Conservation (phyloP, 1,139 yeast genomes). For the Hanseniaspora uvarum region DNA sequence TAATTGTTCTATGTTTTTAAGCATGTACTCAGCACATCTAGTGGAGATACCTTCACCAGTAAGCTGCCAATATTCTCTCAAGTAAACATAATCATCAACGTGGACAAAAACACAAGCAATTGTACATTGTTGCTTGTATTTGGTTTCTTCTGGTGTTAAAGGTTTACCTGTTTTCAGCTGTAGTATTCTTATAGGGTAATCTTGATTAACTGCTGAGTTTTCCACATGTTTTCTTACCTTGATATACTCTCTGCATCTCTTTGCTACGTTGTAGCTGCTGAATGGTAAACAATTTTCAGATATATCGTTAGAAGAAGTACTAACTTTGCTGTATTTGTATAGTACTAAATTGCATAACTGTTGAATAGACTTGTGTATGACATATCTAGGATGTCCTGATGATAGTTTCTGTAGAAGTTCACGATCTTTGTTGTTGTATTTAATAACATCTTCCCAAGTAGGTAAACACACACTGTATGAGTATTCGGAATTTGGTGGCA, state of each 20-base stretch:
- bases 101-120: slow-evolving; percentile 68
- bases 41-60: slow-evolving; percentile 92
- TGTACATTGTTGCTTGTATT: slow-evolving; percentile 51
- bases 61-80: slow-evolving; percentile 92
- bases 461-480: slow-evolving; percentile 92
- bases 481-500: slow-evolving; percentile 80
- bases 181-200: slow-evolving; percentile 51
- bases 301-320: slow-evolving; percentile 37
- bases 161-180: slow-evolving; percentile 73
- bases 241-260: slow-evolving; percentile 74
- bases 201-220: slow-evolving; percentile 22
- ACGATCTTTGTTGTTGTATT: slow-evolving; percentile 79
- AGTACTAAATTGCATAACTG: slow-evolving; percentile 42
- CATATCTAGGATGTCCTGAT: slow-evolving; percentile 84
- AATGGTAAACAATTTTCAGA: slow-evolving; percentile 48
- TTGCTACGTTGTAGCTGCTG: slow-evolving; percentile 69
- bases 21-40: slow-evolving; percentile 73
- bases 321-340: slow-evolving; percentile 62
- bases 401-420: slow-evolving; percentile 75
- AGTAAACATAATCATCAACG: slow-evolving; percentile 42
- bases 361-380: slow-evolving; percentile 63
- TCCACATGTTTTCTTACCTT: slow-evolving; percentile 28
- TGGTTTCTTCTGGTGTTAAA: slow-evolving; percentile 45
- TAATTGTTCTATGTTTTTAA: slow-evolving; percentile 37
- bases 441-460: slow-evolving; percentile 86